Evolutionary conservation across 2,329 filamentous ascomycete genomes (phyloP).

Genomic region (Drechslerella dactyloides): DNA sequence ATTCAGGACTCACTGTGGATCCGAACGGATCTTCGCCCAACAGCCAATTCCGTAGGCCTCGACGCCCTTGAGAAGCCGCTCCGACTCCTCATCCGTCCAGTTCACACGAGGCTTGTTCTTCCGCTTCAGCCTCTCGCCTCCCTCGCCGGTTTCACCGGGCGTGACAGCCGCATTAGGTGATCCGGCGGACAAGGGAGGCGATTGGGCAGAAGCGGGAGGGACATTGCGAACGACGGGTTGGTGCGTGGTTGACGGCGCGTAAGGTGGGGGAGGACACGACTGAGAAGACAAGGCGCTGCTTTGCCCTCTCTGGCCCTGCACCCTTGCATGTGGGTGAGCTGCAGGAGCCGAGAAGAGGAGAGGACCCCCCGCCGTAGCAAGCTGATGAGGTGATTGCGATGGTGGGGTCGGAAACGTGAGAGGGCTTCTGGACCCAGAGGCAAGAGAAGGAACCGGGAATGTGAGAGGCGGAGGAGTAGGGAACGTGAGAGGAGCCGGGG

Average conservation of each 20-base stretch:
- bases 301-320: too few relatives aligned
- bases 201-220: background rate
- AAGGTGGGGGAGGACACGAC: background rate
- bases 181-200: background rate
- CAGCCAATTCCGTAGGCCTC: constrained; percentile 28
- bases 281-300: background rate
- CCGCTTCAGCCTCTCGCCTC: constrained; percentile 17
- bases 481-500: constrained; percentile 19
- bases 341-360: too few relatives aligned
- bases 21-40: constrained; percentile 30
- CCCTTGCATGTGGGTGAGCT: too few relatives aligned
- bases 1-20: constrained; percentile 9
- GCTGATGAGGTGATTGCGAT: background rate
- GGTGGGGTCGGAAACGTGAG: background rate
- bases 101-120: constrained; percentile 43
- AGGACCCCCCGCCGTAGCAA: background rate
- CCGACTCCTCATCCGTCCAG: constrained; percentile 31
- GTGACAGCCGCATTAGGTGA: constrained; percentile 24
- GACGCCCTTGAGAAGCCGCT: constrained; percentile 29
- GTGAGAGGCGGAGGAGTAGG: constrained; percentile 18
- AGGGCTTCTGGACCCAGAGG: background rate
- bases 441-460: constrained; percentile 18
- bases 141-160: constrained; percentile 3
- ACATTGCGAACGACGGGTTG: background rate
- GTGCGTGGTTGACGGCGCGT: background rate